phyloP scores from a whole-genome alignment of 345 rosid species.

The Stellera chamaejasme region DNA sequence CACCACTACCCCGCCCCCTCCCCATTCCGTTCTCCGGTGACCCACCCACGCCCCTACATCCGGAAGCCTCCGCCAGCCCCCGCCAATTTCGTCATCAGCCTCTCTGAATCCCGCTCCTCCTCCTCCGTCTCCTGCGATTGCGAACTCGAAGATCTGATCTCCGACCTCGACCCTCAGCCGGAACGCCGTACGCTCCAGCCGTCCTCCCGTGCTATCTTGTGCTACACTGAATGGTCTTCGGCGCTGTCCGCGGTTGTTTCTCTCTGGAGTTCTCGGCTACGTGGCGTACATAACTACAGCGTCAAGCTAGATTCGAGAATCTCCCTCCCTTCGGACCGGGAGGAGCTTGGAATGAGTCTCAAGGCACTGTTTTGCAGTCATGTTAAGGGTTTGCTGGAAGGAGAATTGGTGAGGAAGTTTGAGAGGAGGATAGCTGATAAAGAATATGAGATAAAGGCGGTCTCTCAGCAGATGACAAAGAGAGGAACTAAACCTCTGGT shows the following conservation, averaged over 20 bases:
- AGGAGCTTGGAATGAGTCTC: constrained; percentile 32
- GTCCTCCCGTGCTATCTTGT: constrained; percentile 21
- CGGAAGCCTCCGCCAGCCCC: not conserved
- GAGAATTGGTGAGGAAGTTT: constrained; percentile 36
- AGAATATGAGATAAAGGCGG: constrained; percentile 16
- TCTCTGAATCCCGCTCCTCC: not conserved
- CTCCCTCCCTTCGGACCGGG: constrained; percentile 28
- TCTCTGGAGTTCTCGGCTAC: constrained; percentile 40
- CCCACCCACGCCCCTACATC: not conserved
- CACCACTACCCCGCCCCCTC: not conserved
- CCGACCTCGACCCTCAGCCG: constrained; percentile 13
- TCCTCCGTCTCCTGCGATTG: not conserved
- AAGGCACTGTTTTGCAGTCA: constrained; percentile 27
- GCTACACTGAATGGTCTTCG: constrained; percentile 31
- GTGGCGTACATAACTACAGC: constrained; percentile 19
- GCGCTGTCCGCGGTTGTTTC: constrained; percentile 29
- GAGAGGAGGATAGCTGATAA: constrained; percentile 19
- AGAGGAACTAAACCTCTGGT: not conserved
- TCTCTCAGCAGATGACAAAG: constrained; percentile 8
- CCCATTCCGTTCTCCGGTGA: not conserved
- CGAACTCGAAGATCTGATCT: constrained; percentile 1
- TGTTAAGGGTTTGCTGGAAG: constrained; percentile 28
- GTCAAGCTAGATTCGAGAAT: constrained; percentile 26
- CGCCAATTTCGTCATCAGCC: constrained; percentile 4
- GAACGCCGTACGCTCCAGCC: constrained; percentile 4